Evolutionary conservation across 108 stramenopile genomes (phyloP), one percentile per base, ranked within the genome.

Genomic region (Nannochloropsis granulata): DNA sequence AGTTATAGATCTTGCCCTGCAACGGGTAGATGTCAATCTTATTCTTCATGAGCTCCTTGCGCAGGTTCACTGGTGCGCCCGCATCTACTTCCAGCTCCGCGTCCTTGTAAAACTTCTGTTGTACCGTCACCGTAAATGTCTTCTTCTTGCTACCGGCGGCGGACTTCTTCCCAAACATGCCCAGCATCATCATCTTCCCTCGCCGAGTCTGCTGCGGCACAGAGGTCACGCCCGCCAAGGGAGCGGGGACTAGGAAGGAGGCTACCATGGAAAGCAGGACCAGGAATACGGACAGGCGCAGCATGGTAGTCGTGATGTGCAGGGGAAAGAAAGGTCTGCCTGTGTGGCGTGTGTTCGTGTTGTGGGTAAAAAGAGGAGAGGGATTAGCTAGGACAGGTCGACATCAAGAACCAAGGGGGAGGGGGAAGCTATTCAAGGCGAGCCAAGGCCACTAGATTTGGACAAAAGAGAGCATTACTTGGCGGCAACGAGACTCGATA

Each of bases 71-170:
- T 23, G 85, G 80, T 14, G 23, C 25, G 23, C 24, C 23, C 12
- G 45, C 71, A 13, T 45, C 21, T 5, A 88, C 44, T 24, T 25
- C 79, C 21, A 88, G 24, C 19, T 46, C 84, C 21, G 84, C 81
- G n/a, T 88, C 84, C 79, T 88, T 88, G 44, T 84, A 88, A 23
- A 78, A 84, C 44, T 88, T 88, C 23, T 88, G 87, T 45, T 81
- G 80, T 44, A 88, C 87, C 43, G 79, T 88, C 14, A 88, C 81
- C 46, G 45, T 80, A 81, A 88, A 84, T 23, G 80, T 83, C 24
- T 45, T 82, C 13, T 43, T 83, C 11, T 79, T 44, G n/a, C 24
- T 24, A 3, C 24, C 79, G 24, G 23, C 79, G 23, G 45, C 56
- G 9, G 56, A 71, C 56, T 71, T 71, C 56, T 71, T 71, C 21